A percentile compares a stretch with the other conserved stretches of the same genome.
Conservation (phyloP, 1,284 basidiomycete species). For the Taiwanofungus camphoratus region DNA sequence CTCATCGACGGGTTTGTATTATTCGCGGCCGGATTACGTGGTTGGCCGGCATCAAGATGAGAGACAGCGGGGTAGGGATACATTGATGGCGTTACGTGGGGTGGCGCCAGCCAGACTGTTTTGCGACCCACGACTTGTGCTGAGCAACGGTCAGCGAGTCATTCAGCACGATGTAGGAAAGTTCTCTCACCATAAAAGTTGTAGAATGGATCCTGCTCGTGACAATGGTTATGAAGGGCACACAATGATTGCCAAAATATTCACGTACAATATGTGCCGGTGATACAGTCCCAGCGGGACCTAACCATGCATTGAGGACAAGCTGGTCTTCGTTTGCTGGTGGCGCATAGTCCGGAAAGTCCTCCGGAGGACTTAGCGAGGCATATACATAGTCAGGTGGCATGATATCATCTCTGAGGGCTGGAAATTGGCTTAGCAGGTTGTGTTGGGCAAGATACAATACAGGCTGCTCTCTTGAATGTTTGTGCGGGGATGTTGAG, state of each 20-base stretch:
- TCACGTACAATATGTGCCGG: slow-evolving; percentile 82
- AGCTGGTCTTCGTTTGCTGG: slow-evolving; percentile 67
- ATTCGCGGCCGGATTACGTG: slow-evolving; percentile 36
- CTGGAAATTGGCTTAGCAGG: slow-evolving; percentile 81
- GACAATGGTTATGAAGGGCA: neutral
- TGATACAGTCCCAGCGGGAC: slow-evolving; percentile 69
- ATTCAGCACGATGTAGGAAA: neutral
- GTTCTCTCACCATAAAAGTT: slow-evolving; percentile 75
- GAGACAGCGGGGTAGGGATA: slow-evolving; percentile 35
- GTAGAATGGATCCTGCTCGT: slow-evolving; percentile 80
- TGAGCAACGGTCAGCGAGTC: slow-evolving; percentile 25
- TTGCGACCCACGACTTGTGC: slow-evolving; percentile 88
- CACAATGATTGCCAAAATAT: slow-evolving; percentile 26
- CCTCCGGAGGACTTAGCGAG: slow-evolving; percentile 40
- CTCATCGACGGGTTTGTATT: slow-evolving; percentile 38
- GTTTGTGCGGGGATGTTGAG: slow-evolving; percentile 11
- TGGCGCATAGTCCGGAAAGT: slow-evolving; percentile 51
- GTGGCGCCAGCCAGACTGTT: slow-evolving; percentile 90
- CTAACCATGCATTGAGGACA: slow-evolving; percentile 86
- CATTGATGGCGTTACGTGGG: slow-evolving; percentile 49
- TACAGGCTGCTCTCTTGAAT: slow-evolving; percentile 22
- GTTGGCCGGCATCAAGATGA: slow-evolving; percentile 9
- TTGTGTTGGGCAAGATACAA: slow-evolving; percentile 93
- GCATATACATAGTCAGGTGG: slow-evolving; percentile 88
- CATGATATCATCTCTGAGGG: slow-evolving; percentile 66